These are phyloP conservation scores for Trichoderma parareesei DNA, from an alignment of 495 filamentous ascomycete genomes.

Conservation along the genomic window DNA sequence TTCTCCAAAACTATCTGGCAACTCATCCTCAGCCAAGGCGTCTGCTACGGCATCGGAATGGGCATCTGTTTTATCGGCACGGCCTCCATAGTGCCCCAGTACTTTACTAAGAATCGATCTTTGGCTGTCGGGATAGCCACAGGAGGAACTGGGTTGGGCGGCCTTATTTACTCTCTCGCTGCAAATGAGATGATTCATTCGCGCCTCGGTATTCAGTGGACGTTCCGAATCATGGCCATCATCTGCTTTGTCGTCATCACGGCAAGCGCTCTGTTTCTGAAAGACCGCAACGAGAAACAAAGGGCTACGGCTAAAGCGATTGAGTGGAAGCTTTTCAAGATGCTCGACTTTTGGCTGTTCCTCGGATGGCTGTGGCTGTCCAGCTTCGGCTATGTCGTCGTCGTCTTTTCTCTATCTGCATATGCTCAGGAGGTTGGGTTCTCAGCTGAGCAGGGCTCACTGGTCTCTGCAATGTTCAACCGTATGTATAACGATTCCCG, in stretches of 20 bases:
- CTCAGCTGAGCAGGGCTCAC: conserved; percentile 49
- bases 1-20: conserved; percentile 56
- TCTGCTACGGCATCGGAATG: conserved; percentile 64
- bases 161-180: conserved; percentile 45
- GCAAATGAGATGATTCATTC: conserved; percentile 45
- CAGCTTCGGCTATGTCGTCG: conserved; percentile 59
- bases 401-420: conserved; percentile 56
- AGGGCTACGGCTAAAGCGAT: conserved; percentile 36
- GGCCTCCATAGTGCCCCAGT: conserved; percentile 58
- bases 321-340: conserved; percentile 42
- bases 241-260: conserved; percentile 41
- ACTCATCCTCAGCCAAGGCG: conserved; percentile 58
- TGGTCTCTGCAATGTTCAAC: conserved; percentile 60
- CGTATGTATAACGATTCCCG: conserved; percentile 38
- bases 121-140: conserved; percentile 62
- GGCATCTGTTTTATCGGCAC: conserved; percentile 63
- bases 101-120: conserved; percentile 56
- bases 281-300: conserved; percentile 25
- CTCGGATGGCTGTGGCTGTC: conserved; percentile 57
- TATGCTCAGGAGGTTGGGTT: conserved; percentile 55
- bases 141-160: conserved; percentile 57
- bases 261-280: conserved; percentile 46
- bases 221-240: conserved; percentile 52
- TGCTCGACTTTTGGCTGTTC: conserved; percentile 51
- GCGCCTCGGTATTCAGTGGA: conserved; percentile 43